These are phyloP conservation scores for Blastobotrys serpentis DNA, from an alignment of 1,139 yeast genomes.

Conservation along the genomic window DNA sequence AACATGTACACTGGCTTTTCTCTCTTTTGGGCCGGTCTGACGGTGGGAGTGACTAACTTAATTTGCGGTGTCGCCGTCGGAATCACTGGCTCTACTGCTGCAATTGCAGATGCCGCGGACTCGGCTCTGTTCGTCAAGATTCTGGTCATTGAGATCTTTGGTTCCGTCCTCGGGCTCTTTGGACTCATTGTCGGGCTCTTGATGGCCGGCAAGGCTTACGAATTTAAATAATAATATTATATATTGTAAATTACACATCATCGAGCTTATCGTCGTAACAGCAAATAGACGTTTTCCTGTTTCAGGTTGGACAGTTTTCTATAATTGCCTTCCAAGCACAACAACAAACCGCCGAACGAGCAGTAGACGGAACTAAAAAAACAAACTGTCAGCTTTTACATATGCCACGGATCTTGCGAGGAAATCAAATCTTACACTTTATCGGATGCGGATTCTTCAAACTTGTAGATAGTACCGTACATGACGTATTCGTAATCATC, in stretches of 20 bases:
- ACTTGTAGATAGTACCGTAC: slow-evolving; percentile 97
- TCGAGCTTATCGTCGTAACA: slow-evolving; percentile 63
- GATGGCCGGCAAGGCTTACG: slow-evolving; percentile 95
- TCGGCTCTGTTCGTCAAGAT: slow-evolving; percentile 92
- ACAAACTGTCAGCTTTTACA: too few relatives aligned
- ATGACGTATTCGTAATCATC: slow-evolving; percentile 98
- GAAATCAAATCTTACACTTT: too few relatives aligned
- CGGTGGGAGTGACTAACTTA: slow-evolving; percentile 90
- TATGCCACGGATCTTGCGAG: too few relatives aligned
- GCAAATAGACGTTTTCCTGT: slow-evolving; percentile 89
- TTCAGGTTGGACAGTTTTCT: slow-evolving; percentile 83
- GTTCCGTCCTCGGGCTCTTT: slow-evolving; percentile 90
- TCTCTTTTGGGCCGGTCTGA: slow-evolving; percentile 96
- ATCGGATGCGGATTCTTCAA: slow-evolving; percentile 80
- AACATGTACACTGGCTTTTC: slow-evolving; percentile 90
- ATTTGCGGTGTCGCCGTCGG: slow-evolving; percentile 98
- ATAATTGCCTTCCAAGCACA: slow-evolving; percentile 94
- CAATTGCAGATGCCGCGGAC: slow-evolving; percentile 97
- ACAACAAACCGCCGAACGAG: slow-evolving; percentile 91
- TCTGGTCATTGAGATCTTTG: slow-evolving; percentile 94
- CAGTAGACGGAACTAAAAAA: slow-evolving; percentile 89
- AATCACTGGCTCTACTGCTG: slow-evolving; percentile 96
- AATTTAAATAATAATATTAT: slow-evolving; percentile 47
- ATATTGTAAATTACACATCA: slow-evolving; percentile 12
- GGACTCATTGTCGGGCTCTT: slow-evolving; percentile 87